Base-by-base conservation (phyloP, 2,329 filamentous ascomycete species). In the Reticulascus tulasneorum region DNA sequence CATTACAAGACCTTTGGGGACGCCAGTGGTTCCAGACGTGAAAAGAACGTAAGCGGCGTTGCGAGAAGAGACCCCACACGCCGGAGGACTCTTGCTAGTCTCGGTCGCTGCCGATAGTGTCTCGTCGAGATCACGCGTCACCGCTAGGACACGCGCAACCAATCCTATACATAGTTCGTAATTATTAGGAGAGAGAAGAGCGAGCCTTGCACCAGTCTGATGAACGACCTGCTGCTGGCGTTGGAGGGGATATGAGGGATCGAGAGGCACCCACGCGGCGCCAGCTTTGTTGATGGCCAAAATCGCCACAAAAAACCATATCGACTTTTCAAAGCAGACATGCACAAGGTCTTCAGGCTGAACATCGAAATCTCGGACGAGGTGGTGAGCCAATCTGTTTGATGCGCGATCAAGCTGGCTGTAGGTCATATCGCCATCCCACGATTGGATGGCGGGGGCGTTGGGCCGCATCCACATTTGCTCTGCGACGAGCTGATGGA, bases 11-110 rank as follows among this genome's bases (percentile, higher is more conserved):
- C 71, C 71, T 51, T 75, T 75, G 29, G 34, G 71, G 15, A 55
- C 55, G 10, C 71, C 71, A 1, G 71, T 75, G 17, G 67, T 73
- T 6, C 71, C 71, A 6, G 70, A 74, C 13, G 71, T 75, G 48
- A 73, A 75, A 48, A 74, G 70, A 45, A 72, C 64, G 26, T 56
- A 59, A 33, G 29, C 18, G 19, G 33, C 37, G 10, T 31, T 40
- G 19, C 31, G 32, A 11, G 37, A 33, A 4, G 32, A 26, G 13
- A 35, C 32, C 13, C 12, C 8, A n/a, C n/a, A n/a, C n/a, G n/a
- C n/a, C n/a, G 3, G 27, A n/a, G 22, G 26, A 39, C n/a, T 30
- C 27, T 6, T 26, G 23, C 3, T 7, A 9, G 15, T 6, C 8
- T 4, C 22, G 22, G 11, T 35, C 26, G n/a, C n/a, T n/a, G n/a